A percentile compares a stretch with the other conserved stretches of the same genome.
Conservation (phyloP, 768 basidiomycete species). For the Clathrus columnatus region DNA sequence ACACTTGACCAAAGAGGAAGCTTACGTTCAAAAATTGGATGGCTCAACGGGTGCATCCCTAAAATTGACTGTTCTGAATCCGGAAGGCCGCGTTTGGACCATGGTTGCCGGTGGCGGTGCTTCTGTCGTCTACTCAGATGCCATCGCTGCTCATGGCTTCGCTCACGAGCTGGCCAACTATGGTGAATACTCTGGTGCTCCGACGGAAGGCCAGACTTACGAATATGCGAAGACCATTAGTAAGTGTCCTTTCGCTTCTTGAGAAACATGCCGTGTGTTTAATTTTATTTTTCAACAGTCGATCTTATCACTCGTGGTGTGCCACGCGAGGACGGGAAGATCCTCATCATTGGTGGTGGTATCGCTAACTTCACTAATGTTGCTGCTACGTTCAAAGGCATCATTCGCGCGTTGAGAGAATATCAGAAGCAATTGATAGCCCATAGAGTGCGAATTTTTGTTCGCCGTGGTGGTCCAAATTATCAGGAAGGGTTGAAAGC, state of each 20-base stretch:
- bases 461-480: conserved; percentile 97
- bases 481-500: conserved; percentile 99
- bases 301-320: conserved; percentile 91
- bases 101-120: conserved; percentile 99
- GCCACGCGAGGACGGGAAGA: conserved; percentile 79
- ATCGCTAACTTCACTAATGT: conserved; percentile 99
- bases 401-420: conserved; percentile 94
- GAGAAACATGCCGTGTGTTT: conserved; percentile 10
- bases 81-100: conserved; percentile 95
- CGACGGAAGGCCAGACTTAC: conserved; percentile 96
- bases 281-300: conserved; percentile 34
- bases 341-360: conserved; percentile 99
- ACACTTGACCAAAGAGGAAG: conserved; percentile 96
- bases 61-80: conserved; percentile 93
- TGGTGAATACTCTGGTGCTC: conserved; percentile 98
- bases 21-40: conserved; percentile 98
- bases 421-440: conserved; percentile 77
- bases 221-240: conserved; percentile 99
- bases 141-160: conserved; percentile 86
- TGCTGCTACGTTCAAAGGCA: conserved; percentile 98
- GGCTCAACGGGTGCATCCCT: conserved; percentile 95
- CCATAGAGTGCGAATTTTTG: conserved; percentile 89
- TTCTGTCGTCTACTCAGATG: conserved; percentile 61
- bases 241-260: conserved; percentile 29
- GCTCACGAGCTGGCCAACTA: conserved; percentile 99